A percentile compares a stretch with the other conserved stretches of the same genome.
These are phyloP conservation scores for Porphyrellus cyaneotinctus DNA, from an alignment of 768 basidiomycete species.

Conservation along the genomic window DNA sequence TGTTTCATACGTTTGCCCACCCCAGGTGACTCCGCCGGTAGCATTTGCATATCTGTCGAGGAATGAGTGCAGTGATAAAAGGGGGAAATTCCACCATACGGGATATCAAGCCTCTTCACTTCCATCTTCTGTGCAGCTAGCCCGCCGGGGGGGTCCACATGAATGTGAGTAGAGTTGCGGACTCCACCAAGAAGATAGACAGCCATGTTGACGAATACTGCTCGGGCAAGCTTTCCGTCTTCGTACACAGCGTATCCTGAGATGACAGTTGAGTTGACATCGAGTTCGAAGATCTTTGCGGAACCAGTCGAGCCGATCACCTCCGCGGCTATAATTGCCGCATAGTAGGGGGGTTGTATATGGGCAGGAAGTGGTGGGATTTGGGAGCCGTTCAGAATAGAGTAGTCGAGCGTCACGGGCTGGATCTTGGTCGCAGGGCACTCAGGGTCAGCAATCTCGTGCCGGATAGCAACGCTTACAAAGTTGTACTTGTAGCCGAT, in stretches of 20 bases:
- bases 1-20: slow-evolving; percentile 56
- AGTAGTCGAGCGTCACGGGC: slow-evolving; percentile 53
- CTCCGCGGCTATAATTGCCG: slow-evolving; percentile 56
- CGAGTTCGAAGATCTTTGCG: slow-evolving; percentile 45
- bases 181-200: slow-evolving; percentile 41
- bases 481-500: slow-evolving; percentile 70
- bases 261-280: slow-evolving; percentile 41
- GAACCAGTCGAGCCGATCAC: slow-evolving; percentile 47
- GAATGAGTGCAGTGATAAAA: slow-evolving; percentile 21
- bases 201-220: slow-evolving; percentile 56
- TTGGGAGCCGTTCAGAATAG: slow-evolving; percentile 50
- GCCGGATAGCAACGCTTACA: slow-evolving; percentile 25
- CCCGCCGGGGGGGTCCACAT: slow-evolving; percentile 36
- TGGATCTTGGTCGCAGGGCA: slow-evolving; percentile 42
- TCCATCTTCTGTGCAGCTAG: slow-evolving; percentile 30
- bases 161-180: slow-evolving; percentile 41
- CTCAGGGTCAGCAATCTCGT: neutral
- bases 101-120: slow-evolving; percentile 49
- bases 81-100: slow-evolving; percentile 27
- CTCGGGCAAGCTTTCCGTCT: slow-evolving; percentile 38
- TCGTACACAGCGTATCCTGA: slow-evolving; percentile 68
- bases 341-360: slow-evolving; percentile 65
- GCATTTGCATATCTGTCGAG: slow-evolving; percentile 45
- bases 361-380: slow-evolving; percentile 56
- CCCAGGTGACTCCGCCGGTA: slow-evolving; percentile 49